Evolutionary conservation across 1,139 yeast genomes (phyloP), one percentile per base, ranked within the genome.

Genomic region (Geotrichum europaeum): DNA sequence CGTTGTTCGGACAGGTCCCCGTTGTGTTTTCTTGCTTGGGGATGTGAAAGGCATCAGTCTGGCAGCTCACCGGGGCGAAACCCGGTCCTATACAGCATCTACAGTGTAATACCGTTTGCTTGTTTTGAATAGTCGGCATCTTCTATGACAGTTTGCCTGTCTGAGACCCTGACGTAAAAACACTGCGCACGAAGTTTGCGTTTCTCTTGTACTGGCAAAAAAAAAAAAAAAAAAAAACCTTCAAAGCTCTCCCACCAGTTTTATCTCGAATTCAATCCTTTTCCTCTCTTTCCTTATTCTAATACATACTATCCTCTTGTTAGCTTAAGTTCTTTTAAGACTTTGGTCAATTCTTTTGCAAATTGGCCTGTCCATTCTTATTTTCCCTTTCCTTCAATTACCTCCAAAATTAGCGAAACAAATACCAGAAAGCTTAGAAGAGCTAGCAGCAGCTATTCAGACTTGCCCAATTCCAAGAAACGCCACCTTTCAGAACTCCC

Each of bases 401-500:
- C 30, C n/a, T 15, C n/a, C 36, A 51, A 51, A 24, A 51, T 51
- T 51, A 51, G 28, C 34, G 36, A 25, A 24, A 30, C 25, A 24
- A 20, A 15, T 36, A 25, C 22, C 12, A 20, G 13, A 45, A 43
- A n/a, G 10, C 28, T 22, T 10, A 32, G n/a, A 22, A 52, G 28
- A 20, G 15, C 32, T 18, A 36, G 18, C 18, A 34, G n/a, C 47
- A 43, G 34, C 36, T 30, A 51, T 28, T 28, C 43, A 15, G 53
- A 51, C 24, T 7, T 28, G 36, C 51, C 15, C 12, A 50, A 25
- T 15, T 3, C 45, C 20, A 28, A 15, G 13, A 54, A 54, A 54
- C 56, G 56, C 56, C 56, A 54, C 56, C 51, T 50, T 10, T 15
- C 56, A 13, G 45, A 13, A 40, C 24, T 22, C 51, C 4, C 10